Conservation (phyloP, 2,329 filamentous ascomycete genomes). For the Alternaria metachromatica region DNA sequence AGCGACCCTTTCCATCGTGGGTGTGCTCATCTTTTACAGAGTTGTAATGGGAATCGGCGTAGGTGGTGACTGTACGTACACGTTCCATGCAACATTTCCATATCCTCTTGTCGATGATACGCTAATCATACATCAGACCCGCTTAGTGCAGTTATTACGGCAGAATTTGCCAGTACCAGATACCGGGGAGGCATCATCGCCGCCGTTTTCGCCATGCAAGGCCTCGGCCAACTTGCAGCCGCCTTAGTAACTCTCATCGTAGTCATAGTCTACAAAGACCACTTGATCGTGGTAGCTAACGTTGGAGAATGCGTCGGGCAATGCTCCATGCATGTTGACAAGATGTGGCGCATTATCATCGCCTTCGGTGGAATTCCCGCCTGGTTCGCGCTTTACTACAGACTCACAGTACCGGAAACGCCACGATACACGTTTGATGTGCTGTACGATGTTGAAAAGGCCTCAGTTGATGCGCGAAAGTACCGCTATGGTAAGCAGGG, state of each 20-base stretch:
- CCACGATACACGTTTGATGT: slow-evolving; percentile 89
- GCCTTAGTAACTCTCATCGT: slow-evolving; percentile 78
- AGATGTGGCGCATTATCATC: slow-evolving; percentile 85
- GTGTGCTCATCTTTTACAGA: slow-evolving; percentile 50
- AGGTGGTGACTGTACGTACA: slow-evolving; percentile 33
- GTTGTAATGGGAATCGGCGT: slow-evolving; percentile 51
- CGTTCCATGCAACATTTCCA: slow-evolving; percentile 42
- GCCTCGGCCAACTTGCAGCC: slow-evolving; percentile 78
- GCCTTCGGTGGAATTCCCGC: slow-evolving; percentile 82
- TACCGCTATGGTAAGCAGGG: slow-evolving; percentile 70
- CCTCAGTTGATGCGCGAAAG: slow-evolving; percentile 72
- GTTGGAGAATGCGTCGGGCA: slow-evolving; percentile 65
- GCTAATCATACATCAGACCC: slow-evolving; percentile 58
- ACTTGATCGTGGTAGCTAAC: slow-evolving; percentile 60
- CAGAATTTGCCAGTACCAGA: slow-evolving; percentile 85
- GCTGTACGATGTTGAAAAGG: slow-evolving; percentile 68
- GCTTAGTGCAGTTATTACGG: slow-evolving; percentile 81
- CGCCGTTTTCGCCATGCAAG: slow-evolving; percentile 86
- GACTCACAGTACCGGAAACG: slow-evolving; percentile 85
- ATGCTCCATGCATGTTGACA: slow-evolving; percentile 77
- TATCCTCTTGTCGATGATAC: not conserved
- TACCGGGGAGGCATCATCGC: slow-evolving; percentile 90
- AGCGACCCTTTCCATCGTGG: slow-evolving; percentile 44
- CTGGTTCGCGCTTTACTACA: slow-evolving; percentile 83
- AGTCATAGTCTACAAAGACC: slow-evolving; percentile 72